Base-by-base conservation (phyloP, 139 green algal genomes). In the Closterium sp. region DNA sequence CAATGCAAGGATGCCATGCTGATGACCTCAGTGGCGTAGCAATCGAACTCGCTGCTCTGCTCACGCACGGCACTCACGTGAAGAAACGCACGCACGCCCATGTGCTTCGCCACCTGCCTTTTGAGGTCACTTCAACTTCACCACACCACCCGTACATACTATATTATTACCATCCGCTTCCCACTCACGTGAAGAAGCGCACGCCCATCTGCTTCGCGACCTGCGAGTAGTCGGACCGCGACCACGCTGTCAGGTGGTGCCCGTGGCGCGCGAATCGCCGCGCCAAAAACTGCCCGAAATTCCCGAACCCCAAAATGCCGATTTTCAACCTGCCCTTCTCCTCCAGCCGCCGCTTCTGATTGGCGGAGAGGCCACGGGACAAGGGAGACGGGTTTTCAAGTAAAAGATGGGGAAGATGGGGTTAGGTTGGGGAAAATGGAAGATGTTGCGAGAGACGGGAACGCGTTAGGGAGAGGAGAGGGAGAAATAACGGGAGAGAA, bases 251-350 rank as follows among this genome's bases (percentile, higher is more conserved):
- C 21, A 99, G 97, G 88, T 95, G 79, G 94, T 99, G 97, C 1
- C 97, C 97, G n/a, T 96, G 94, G 85, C 94, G 19, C 10, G 98
- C 91, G 6, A 99, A 95, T 6, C 98, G 96, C 89, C 96, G 96
- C 0, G 97, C 98, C 11, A 99, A 90, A 92, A 99, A 99, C 94
- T 99, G 98, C 21, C 98, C 98, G 95, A 99, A 99, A 0, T 96
- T 99, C 29, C 98, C 98, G 94, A 99, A 99, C 9, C 98, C 98
- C 0, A 99, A 97, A 70, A 99, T 98, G 79, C 97, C 98, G 34
- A 99, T 96, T 9, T 94, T 97, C 31, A 99, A 95, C 88, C 92
- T 87, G 28, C 91, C 95, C 85, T 97, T 90, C 32, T 94, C 70
- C 21, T 86, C 31, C 17, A 97, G 85, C 32, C 93, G 70, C 17